Base-by-base conservation (phyloP, 176 grass and related monocot species). In the Aegilops sharonensis region DNA sequence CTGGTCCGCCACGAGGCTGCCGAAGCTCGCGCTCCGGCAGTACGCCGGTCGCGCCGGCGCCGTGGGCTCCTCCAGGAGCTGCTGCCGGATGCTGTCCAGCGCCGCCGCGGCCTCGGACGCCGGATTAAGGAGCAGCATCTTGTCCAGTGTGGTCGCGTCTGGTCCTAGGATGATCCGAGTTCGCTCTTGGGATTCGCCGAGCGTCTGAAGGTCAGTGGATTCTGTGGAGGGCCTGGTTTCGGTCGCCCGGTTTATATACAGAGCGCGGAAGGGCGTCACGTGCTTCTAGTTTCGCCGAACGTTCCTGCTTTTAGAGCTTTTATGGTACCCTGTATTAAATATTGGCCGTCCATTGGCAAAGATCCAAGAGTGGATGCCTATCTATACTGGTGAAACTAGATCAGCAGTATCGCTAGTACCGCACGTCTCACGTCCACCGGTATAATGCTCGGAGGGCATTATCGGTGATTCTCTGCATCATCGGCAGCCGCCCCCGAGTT, bases 1-100 rank as follows among this genome's bases (percentile, higher is more conserved):
- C 90, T 97, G 91, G 68, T 87, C 92, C 9, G 92, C 92, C 32
- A 94, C 91, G 23, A 97, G 90, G 77, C 90, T 91, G 10, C 90
- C 66, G 90, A 97, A 97, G 80, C 94, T 97, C 21, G 32, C 35
- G 92, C 92, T 97, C 79, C 94, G 78, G 83, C 86, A 52, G 83
- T 89, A 97, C 68, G 45, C 87, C 17, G 85, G 85, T 32, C 88
- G 70, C 78, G 74, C 83, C 36, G 73, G 75, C 24, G 62, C 27
- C 68, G 62, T 14, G 9, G 75, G 68, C 39, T 98, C 92, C 18
- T 92, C 95, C 24, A 94, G 67, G 87, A 92, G 93, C 25, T 88
- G 91, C 24, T 90, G 93, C 50, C 87, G 78, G 69, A 97, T 77
- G 83, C 59, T 72, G 60, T 89, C 88, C 60, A 95, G 81, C 67